Percentiles rank a stretch among this genome's conserved stretches.
Evolutionary conservation across 2,329 filamentous ascomycete species (phyloP).

Genomic region (Spiromastix sp.): DNA sequence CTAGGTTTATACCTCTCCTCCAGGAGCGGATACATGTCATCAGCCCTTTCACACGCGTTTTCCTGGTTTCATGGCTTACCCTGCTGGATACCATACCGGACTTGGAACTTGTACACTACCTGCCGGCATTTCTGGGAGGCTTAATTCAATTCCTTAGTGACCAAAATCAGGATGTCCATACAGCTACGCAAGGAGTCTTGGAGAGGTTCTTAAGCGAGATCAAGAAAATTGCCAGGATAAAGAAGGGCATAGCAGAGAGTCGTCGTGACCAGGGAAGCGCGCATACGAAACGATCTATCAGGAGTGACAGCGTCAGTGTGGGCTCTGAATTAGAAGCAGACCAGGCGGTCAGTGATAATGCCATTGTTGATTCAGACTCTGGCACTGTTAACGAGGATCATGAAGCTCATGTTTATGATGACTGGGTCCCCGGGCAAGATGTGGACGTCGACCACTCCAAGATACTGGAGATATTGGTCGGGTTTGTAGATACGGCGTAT

Average conservation of each 20-base stretch:
- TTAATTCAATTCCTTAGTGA: conserved; percentile 88
- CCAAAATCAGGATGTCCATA: conserved; percentile 85
- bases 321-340: conserved; percentile 37
- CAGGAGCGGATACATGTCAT: conserved; percentile 90
- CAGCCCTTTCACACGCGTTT: conserved; percentile 89
- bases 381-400: conserved; percentile 46
- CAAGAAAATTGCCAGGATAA: conserved; percentile 83
- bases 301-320: conserved; percentile 55
- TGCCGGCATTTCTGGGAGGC: conserved; percentile 84
- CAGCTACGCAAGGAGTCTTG: conserved; percentile 76
- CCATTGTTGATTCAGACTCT: conserved; percentile 38
- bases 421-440: conserved; percentile 96
- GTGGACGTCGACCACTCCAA: conserved; percentile 87
- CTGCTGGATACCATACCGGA: conserved; percentile 94
- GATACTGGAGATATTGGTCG: conserved; percentile 83
- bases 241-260: conserved; percentile 83
- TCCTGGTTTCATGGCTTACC: conserved; percentile 92
- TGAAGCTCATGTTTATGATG: conserved; percentile 61
- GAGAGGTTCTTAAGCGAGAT: conserved; percentile 91
- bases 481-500: conserved; percentile 72
- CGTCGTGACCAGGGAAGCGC: conserved; percentile 57
- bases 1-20: conserved; percentile 81
- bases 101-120: conserved; percentile 81
- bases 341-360: conserved; percentile 43
- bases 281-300: conserved; percentile 59